Base-by-base conservation (phyloP, 2,329 filamentous ascomycete genomes). In the Cadophora gregata region DNA sequence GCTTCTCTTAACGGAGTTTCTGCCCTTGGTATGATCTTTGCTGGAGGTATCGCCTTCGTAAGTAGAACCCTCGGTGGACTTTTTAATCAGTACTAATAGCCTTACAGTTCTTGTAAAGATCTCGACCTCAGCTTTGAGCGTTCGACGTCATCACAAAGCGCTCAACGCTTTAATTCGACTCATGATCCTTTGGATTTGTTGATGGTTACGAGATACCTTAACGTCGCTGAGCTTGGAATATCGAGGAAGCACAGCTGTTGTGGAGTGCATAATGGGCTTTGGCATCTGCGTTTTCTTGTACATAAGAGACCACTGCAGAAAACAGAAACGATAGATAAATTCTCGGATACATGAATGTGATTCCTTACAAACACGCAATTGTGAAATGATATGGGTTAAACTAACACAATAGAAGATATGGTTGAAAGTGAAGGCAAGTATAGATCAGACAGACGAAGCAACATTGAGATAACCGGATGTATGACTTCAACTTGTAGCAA, bases 31-130 rank as follows among this genome's bases (percentile, higher is more conserved):
- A 71, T 77, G 69, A 67, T 76, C 64, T 69, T 76, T 69, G 75
- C 74, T 67, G 76, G 73, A 68, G 75, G 73, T 72, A 70, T 78
- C 64, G 75, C 75, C 72, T 75, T 77, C 53, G 75, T 77, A 73
- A 45, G 72, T 71, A 31, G 7, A 61, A 50, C 8, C 48, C n/a
- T 10, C 19, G 14, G 64, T 31, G 12, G 27, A 19, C 21, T 5
- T 29, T 24, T 4, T 24, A 19, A 8, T 12, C 42, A 25, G 21
- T 21, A 24, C 73, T 76, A 65, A 76, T 66, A 58, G 24, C 3
- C 0, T n/a, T 10, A 10, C 31, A 77, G 75, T 67, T 77, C 71
- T 63, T 76, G 59, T 77, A 75, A 76, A 65, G 66, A 64, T 66
- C 31, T 64, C 48, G 33, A 61, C 56, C 63, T 72, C 50, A 51